A percentile compares a stretch with the other conserved stretches of the same genome.
Evolutionary conservation across 2,329 filamentous ascomycete genomes (phyloP).

Genomic region (Alternaria consortialis): DNA sequence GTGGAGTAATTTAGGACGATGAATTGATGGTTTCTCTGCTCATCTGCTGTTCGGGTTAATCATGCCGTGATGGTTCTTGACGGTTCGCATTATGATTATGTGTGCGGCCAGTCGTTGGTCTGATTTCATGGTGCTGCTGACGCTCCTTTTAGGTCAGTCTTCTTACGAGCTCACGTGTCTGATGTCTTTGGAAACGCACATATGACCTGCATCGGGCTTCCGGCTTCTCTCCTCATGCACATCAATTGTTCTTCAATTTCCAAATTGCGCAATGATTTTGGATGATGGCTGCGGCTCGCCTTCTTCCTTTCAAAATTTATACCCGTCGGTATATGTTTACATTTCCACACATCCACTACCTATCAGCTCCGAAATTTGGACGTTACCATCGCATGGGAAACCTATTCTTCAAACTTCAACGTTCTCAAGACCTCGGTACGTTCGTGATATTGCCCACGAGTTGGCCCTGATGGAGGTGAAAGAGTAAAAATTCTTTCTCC

Average conservation of each 20-base stretch:
- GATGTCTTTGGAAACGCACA: neutral
- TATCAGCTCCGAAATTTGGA: no score
- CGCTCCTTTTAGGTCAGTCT: neutral
- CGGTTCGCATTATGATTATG: neutral
- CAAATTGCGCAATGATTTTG: neutral
- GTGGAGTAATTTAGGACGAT: conserved; percentile 2
- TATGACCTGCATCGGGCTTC: neutral
- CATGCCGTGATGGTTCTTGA: neutral
- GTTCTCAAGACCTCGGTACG: neutral
- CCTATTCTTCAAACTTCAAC: no score
- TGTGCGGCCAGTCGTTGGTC: neutral
- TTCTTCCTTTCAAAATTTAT: neutral
- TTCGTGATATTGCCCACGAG: neutral
- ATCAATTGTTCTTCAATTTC: neutral
- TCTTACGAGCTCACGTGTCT: neutral
- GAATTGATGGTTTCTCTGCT: conserved; percentile 7
- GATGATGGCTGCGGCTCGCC: neutral
- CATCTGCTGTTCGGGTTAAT: neutral
- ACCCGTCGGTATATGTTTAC: no score
- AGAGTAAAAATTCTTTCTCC: neutral
- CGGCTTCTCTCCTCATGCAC: neutral
- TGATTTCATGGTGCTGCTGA: neutral
- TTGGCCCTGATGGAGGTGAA: neutral
- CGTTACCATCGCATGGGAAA: no score
- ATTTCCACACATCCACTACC: no score